phyloP scores from a whole-genome alignment of 805 yeast species.

The Sugiyamaella boreocaroliniensis region DNA sequence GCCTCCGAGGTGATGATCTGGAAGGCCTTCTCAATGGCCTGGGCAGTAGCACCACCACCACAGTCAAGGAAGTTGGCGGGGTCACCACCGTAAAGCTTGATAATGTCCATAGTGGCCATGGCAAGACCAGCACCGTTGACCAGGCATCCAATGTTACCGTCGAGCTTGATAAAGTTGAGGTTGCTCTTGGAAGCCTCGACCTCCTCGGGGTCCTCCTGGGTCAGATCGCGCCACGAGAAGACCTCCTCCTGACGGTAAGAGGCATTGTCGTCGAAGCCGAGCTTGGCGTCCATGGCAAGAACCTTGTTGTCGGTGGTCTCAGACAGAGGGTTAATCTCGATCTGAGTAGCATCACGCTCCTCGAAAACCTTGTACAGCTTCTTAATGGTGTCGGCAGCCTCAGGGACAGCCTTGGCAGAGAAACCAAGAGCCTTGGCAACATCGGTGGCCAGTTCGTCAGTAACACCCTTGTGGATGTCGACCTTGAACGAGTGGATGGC shows the following conservation, averaged over 20 bases:
- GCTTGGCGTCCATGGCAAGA: conserved; percentile 98
- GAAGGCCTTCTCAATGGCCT: conserved; percentile 95
- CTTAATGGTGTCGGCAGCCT: conserved; percentile 82
- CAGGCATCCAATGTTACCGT: conserved; percentile 97
- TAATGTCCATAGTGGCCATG: conserved; percentile 99
- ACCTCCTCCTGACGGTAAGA: conserved; percentile 90
- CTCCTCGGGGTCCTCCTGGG: conserved; percentile 98
- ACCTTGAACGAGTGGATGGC: conserved; percentile 87
- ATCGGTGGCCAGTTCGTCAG: conserved; percentile 64
- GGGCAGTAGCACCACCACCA: conserved; percentile 99
- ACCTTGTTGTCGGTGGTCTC: conserved; percentile 88
- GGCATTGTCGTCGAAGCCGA: conserved; percentile 96
- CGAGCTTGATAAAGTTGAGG: conserved; percentile 92
- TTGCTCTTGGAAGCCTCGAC: conserved; percentile 84
- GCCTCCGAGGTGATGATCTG: conserved; percentile 83
- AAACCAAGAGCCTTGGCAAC: conserved; percentile 80
- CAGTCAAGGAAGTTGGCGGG: conserved; percentile 99
- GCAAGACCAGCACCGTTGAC: conserved; percentile 99
- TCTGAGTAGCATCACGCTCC: conserved; percentile 95
- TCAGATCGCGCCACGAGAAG: conserved; percentile 91
- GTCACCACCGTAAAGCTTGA: conserved; percentile 94
- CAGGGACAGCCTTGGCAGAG: conserved; percentile 65
- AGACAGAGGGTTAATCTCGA: conserved; percentile 95
- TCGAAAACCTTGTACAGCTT: conserved; percentile 82
- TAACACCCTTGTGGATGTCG: conserved; percentile 70